A percentile compares a stretch with the other conserved stretches of the same genome.
phyloP scores from a whole-genome alignment of 257 asterid species.

The Knoxia roxburghii region DNA sequence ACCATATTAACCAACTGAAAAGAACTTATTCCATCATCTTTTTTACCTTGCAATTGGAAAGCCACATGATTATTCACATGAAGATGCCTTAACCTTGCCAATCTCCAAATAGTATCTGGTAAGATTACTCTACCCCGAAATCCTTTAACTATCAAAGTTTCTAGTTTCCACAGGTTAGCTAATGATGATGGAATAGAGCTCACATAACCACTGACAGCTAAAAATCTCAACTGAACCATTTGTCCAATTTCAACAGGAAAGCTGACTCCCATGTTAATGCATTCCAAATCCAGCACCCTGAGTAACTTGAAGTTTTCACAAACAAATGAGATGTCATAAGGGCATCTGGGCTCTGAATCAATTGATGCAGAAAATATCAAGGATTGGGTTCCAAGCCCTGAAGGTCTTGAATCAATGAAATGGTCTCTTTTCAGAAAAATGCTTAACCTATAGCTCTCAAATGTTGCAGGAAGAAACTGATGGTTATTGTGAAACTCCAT shows the following conservation, averaged over 20 bases:
- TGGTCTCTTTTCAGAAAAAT: not conserved
- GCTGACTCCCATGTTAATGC: slow-evolving; percentile 9
- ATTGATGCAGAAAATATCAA: not conserved
- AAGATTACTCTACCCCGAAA: slow-evolving; percentile 2
- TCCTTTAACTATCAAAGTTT: slow-evolving; percentile 1
- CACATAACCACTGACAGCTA: slow-evolving; percentile 10
- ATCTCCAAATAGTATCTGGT: not conserved
- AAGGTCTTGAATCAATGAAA: slow-evolving; percentile 5
- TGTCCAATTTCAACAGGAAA: slow-evolving; percentile 9
- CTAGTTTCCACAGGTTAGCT: slow-evolving; percentile 5
- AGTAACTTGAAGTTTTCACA: slow-evolving; percentile 6
- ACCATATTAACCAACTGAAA: not conserved
- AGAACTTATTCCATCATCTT: too few relatives aligned
- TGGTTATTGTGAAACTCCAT: not conserved
- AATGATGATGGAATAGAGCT: not conserved
- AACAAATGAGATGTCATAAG: slow-evolving; percentile 10
- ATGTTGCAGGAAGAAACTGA: not conserved
- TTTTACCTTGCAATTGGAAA: not conserved
- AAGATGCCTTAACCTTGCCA: slow-evolving; percentile 9
- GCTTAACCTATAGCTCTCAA: not conserved
- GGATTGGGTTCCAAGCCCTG: not conserved
- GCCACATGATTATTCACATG: slow-evolving; percentile 8
- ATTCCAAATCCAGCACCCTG: not conserved
- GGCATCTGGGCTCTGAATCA: slow-evolving; percentile 8
- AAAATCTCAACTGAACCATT: slow-evolving; percentile 3